Evolutionary conservation across 78 protist species (phyloP).

Genomic region (Ministeria vibrans): DNA sequence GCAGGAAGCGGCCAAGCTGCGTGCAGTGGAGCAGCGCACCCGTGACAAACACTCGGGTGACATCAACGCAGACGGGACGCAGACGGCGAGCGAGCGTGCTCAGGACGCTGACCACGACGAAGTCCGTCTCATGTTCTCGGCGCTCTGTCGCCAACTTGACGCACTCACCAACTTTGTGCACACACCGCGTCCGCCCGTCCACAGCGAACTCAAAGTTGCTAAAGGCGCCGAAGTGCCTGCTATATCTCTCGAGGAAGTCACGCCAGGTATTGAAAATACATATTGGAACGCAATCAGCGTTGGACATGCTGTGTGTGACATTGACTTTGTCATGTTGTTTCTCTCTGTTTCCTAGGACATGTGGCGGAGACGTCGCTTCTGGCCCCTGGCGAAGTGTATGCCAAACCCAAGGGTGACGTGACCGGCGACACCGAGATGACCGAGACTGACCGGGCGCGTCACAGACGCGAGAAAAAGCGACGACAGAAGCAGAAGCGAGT

Average conservation of each 20-base stretch:
- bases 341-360: background rate
- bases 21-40: background rate
- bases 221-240: background rate
- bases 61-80: background rate
- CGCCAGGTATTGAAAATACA: no score
- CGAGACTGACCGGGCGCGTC: background rate
- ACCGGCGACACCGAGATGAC: background rate
- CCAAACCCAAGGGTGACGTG: background rate
- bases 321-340: no score
- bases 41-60: background rate
- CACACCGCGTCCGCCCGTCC: no score
- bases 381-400: constrained; percentile 19
- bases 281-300: no score
- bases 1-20: background rate
- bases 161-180: constrained; percentile 12
- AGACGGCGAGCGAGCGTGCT: background rate
- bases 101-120: background rate
- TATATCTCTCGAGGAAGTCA: background rate
- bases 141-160: constrained; percentile 1
- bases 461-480: background rate
- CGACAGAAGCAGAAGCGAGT: background rate
- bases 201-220: no score
- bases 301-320: no score
- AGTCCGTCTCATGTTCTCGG: background rate
- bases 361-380: background rate